A percentile compares a stretch with the other conserved stretches of the same genome.
Conservation (phyloP, 768 basidiomycete genomes). For the Rhizopogon sp. region DNA sequence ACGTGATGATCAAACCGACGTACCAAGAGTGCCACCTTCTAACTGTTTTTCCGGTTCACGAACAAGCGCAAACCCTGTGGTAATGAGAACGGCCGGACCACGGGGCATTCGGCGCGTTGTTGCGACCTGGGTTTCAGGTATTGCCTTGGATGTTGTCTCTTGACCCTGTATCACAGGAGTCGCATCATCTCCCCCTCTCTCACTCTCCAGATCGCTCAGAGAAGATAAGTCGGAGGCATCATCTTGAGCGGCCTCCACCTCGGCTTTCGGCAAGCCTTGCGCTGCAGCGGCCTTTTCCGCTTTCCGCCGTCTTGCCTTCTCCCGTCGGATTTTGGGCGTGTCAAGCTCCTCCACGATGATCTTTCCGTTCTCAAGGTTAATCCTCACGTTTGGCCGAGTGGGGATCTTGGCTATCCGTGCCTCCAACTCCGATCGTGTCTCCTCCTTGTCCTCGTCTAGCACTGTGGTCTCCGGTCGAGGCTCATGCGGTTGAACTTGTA, state of each 20-base stretch:
- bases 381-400: conserved; percentile 25
- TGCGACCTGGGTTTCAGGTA: not conserved
- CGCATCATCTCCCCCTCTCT: conserved; percentile 12
- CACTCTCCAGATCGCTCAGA: conserved; percentile 39
- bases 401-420: conserved; percentile 24
- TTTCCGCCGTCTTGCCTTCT: conserved; percentile 48
- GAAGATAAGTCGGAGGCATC: conserved; percentile 40
- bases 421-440: conserved; percentile 13
- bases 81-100: not conserved
- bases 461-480: not conserved
- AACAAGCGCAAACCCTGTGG: conserved; percentile 26
- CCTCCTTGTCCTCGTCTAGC: not conserved
- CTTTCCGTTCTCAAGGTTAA: conserved; percentile 36
- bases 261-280: not conserved
- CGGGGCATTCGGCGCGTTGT: conserved; percentile 5
- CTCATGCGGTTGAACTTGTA: not conserved
- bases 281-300: conserved; percentile 24
- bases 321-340: conserved; percentile 60
- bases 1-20: conserved; percentile 10
- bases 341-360: conserved; percentile 70
- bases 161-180: conserved; percentile 5
- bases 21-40: conserved; percentile 64
- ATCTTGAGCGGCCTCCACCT: conserved; percentile 11
- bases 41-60: conserved; percentile 32
- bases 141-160: conserved; percentile 5